Conservation (phyloP, 306 rosid genomes). For the Cicer cuneatum region DNA sequence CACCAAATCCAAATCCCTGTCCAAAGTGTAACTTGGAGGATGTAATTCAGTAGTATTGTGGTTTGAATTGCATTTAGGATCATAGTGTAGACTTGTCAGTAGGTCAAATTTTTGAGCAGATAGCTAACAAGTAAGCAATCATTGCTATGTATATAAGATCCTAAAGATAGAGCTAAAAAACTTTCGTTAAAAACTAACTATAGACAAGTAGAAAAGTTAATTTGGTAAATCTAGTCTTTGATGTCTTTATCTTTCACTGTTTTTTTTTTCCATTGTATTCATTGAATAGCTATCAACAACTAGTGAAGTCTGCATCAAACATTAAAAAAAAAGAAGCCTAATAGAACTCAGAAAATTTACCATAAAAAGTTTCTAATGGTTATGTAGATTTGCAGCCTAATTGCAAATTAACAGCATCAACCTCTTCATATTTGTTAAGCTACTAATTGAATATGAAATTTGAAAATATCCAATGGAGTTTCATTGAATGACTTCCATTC, state of each 20-base stretch:
- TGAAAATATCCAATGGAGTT: constrained; percentile 43
- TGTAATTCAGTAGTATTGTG: background rate
- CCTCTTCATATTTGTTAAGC: constrained; percentile 35
- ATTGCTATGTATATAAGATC: constrained; percentile 12
- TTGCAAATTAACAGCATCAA: constrained; percentile 21
- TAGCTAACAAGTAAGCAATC: constrained; percentile 11
- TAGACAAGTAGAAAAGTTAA: constrained; percentile 22
- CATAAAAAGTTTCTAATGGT: constrained; percentile 19
- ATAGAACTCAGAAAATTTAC: constrained; percentile 42
- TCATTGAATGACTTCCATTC: constrained; percentile 45
- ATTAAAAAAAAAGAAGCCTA: constrained; percentile 30
- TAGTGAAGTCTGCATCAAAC: constrained; percentile 33
- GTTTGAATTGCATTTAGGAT: background rate
- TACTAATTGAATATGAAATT: constrained; percentile 41
- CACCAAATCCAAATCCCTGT: too few relatives aligned
- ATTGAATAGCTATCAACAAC: constrained; percentile 30
- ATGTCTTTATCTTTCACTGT: constrained; percentile 35
- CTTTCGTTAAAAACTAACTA: constrained; percentile 5
- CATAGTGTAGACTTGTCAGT: background rate
- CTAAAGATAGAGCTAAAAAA: constrained; percentile 9
- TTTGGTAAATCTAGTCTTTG: constrained; percentile 6
- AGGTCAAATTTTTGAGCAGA: background rate
- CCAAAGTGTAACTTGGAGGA: background rate
- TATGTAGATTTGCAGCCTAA: constrained; percentile 1
- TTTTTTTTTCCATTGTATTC: constrained; percentile 19